Conservation (phyloP, 805 yeast species). For the Wickerhamiella siamensis region DNA sequence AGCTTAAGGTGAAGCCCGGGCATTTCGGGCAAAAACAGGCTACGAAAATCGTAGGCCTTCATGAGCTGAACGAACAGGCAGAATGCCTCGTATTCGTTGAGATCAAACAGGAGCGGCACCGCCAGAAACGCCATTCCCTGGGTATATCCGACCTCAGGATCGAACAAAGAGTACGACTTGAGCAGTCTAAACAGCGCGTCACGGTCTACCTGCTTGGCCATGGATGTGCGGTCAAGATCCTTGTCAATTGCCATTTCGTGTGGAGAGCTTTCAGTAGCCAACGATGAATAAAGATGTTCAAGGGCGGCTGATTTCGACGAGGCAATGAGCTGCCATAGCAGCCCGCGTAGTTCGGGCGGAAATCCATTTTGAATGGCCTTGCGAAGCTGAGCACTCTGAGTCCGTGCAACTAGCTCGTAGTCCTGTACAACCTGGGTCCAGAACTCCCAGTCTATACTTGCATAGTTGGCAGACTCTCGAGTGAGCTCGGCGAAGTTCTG, state of each 20-base stretch:
- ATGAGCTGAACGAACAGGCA: slow-evolving; percentile 65
- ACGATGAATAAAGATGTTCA: slow-evolving; percentile 42
- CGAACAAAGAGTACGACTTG: slow-evolving; percentile 72
- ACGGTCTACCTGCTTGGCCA: slow-evolving; percentile 41
- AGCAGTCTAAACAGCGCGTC: slow-evolving; percentile 61
- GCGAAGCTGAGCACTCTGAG: slow-evolving; percentile 45
- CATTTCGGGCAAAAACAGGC: slow-evolving; percentile 76
- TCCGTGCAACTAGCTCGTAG: slow-evolving; percentile 50
- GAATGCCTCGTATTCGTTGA: slow-evolving; percentile 75
- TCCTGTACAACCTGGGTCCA: slow-evolving; percentile 77
- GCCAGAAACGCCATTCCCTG: slow-evolving; percentile 95
- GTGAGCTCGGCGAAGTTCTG: slow-evolving; percentile 20
- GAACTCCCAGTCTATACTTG: slow-evolving; percentile 36
- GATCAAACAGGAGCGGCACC: slow-evolving; percentile 68
- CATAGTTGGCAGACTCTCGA: slow-evolving; percentile 8
- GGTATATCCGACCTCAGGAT: slow-evolving; percentile 90
- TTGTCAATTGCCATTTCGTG: slow-evolving; percentile 67
- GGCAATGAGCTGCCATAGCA: slow-evolving; percentile 83
- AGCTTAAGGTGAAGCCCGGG: slow-evolving; percentile 75
- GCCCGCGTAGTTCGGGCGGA: slow-evolving; percentile 73
- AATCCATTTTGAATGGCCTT: slow-evolving; percentile 58
- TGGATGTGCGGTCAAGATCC: slow-evolving; percentile 76
- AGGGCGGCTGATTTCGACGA: slow-evolving; percentile 53
- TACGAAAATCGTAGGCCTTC: slow-evolving; percentile 72
- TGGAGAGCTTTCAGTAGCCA: slow-evolving; percentile 37